Base-by-base conservation (phyloP, 495 filamentous ascomycete species). In the Pyrenopolyporus hunteri region DNA sequence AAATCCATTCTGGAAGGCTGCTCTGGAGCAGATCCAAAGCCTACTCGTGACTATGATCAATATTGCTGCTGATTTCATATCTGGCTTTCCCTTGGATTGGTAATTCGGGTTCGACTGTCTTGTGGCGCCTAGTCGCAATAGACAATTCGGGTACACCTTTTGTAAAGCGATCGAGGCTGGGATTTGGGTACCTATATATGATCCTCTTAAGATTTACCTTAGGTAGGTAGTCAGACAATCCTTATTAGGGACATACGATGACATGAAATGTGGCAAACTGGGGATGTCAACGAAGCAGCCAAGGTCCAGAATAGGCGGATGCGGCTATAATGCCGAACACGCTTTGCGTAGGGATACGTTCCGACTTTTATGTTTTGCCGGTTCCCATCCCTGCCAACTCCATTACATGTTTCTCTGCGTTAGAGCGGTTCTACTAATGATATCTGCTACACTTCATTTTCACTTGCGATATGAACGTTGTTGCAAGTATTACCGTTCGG, bases 1-100 rank as follows among this genome's bases (percentile, higher is more conserved):
- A 47, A 77, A 77, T 11, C 56, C 51, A 33, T 59, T 73, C 23
- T 63, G 60, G 26, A 77, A 75, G 0, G 35, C 67, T 20, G 69
- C 64, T 14, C 31, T 28, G 5, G 25, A 9, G 35, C 50, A 16
- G 8, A 9, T 11, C 52, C 29, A 51, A 7, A 64, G 49, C n/a
- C 45, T 43, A 22, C 55, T 40, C 46, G 5, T 6, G 43, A 47
- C n/a, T 26, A 59, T 4, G 28, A 26, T 22, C 6, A 22, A 47
- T 2, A 45, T 22, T 1, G 13, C 20, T 32, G n/a, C 25, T 28
- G 3, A 31, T 47, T 23, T 28, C 62, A 58, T 62, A 46, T 37
- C 25, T 13, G 19, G 2, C 31, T 51, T 7, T 22, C 20, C 16
- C 6, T n/a, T n/a, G n/a, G n/a, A n/a, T n/a, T n/a, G n/a, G n/a